phyloP scores from a whole-genome alignment of 1,139 yeast genomes.

The Groenewaldozyma auringiensis region DNA sequence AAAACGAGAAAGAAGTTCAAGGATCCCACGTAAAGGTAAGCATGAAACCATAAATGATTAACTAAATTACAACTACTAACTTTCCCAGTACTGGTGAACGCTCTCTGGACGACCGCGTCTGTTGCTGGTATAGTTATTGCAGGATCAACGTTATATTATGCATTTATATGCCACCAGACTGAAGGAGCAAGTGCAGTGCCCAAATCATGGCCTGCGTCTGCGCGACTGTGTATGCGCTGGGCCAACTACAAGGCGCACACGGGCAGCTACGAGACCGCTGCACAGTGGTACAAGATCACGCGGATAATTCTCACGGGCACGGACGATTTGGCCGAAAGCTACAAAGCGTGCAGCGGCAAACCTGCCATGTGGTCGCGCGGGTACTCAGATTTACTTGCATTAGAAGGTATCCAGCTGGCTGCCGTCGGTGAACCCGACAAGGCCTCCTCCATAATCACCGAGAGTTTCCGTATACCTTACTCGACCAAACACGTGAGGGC shows the following conservation, averaged over 20 bases:
- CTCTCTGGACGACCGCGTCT: not conserved
- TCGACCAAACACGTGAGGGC: constrained; percentile 1
- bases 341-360: not conserved
- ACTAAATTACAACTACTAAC: not conserved
- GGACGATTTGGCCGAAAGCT: not conserved
- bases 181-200: not conserved
- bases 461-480: not conserved
- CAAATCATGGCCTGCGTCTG: not conserved
- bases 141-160: not conserved
- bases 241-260: not conserved
- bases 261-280: not conserved
- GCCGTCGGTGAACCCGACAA: not conserved
- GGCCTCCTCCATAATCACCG: not conserved
- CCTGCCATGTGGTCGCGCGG: not conserved
- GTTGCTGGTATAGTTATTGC: not conserved
- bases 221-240: not conserved
- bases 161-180: not conserved
- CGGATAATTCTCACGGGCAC: not conserved
- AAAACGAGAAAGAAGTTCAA: not conserved
- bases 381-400: constrained; percentile 1
- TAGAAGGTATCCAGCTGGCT: not conserved
- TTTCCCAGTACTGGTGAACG: not conserved
- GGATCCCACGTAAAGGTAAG: constrained; percentile 2
- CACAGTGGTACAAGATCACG: not conserved
- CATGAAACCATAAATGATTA: no score